These are phyloP conservation scores for Chlorella variabilis DNA, from an alignment of 163 green algal species.

Conservation along the genomic window DNA sequence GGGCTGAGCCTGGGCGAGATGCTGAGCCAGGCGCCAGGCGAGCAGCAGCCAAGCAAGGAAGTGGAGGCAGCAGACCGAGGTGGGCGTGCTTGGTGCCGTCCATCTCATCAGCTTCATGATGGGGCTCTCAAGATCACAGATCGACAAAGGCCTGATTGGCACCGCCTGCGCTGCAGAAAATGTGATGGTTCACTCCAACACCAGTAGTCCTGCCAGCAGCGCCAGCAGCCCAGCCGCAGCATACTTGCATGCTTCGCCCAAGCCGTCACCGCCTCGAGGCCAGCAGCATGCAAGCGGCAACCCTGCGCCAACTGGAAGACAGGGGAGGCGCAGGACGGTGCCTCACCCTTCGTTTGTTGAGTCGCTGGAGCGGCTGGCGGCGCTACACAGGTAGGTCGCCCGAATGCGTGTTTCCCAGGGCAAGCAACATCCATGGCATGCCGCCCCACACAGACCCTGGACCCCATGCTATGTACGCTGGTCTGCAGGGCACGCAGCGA, in stretches of 20 bases:
- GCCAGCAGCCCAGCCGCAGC: neutral
- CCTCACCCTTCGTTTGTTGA: neutral
- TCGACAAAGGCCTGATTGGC: too few species aligned
- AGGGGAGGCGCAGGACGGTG: neutral
- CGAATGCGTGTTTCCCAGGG: too few species aligned
- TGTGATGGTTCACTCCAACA: neutral
- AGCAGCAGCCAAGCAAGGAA: neutral
- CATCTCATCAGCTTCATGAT: too few species aligned
- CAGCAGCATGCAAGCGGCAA: neutral
- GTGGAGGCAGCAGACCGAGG: neutral
- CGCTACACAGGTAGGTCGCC: conserved; percentile 5
- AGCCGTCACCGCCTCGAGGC: too few species aligned
- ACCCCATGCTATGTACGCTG: too few species aligned
- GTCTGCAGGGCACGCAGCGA: conserved; percentile 24
- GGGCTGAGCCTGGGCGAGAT: conserved; percentile 10
- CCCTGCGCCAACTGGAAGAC: neutral
- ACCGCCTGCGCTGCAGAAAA: too few species aligned
- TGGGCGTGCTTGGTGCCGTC: neutral
- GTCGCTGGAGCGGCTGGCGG: conserved; percentile 1
- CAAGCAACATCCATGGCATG: too few species aligned
- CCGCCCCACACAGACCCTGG: too few species aligned
- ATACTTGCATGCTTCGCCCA: too few species aligned
- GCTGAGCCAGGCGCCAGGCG: neutral
- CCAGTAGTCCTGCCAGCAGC: neutral
- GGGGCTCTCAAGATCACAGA: too few species aligned